Evolutionary conservation across 768 basidiomycete species (phyloP).

Genomic region (Serendipita indica): DNA sequence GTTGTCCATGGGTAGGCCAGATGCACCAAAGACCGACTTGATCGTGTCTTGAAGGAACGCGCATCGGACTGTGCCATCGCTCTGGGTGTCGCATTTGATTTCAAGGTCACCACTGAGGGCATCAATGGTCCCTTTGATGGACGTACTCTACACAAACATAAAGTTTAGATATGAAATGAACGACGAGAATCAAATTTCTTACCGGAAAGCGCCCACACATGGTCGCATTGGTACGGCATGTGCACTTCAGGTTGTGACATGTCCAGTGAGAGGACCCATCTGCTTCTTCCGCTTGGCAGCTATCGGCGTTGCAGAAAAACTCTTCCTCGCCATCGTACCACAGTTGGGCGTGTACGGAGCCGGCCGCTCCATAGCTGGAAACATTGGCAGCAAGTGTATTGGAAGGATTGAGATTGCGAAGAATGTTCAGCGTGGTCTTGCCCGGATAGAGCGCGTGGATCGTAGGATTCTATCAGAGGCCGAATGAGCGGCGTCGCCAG

Average conservation of each 20-base stretch:
- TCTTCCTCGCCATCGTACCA: constrained; percentile 69
- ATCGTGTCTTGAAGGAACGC: constrained; percentile 61
- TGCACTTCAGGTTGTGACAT: constrained; percentile 62
- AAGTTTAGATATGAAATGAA: background rate
- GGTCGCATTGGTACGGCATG: constrained; percentile 47
- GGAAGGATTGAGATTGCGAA: constrained; percentile 54
- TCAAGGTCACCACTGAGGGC: constrained; percentile 45
- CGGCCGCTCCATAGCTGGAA: constrained; percentile 40
- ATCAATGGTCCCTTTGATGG: constrained; percentile 53
- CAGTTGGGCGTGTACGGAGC: constrained; percentile 50
- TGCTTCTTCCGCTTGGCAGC: constrained; percentile 43
- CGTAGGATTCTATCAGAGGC: constrained; percentile 53
- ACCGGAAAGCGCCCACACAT: constrained; percentile 52
- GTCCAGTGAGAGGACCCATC: constrained; percentile 41
- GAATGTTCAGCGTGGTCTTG: constrained; percentile 59
- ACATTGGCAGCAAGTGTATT: constrained; percentile 53
- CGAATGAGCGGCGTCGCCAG: background rate
- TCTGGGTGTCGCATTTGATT: constrained; percentile 46
- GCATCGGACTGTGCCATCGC: constrained; percentile 40
- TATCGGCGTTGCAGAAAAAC: constrained; percentile 65
- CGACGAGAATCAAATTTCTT: background rate
- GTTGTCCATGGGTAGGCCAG: constrained; percentile 54
- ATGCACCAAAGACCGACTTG: constrained; percentile 51
- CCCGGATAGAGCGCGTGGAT: constrained; percentile 61
- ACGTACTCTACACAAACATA: constrained; percentile 16